Evolutionary conservation across 2,329 filamentous ascomycete species (phyloP).

Genomic region (Dactylellina drechsleri): DNA sequence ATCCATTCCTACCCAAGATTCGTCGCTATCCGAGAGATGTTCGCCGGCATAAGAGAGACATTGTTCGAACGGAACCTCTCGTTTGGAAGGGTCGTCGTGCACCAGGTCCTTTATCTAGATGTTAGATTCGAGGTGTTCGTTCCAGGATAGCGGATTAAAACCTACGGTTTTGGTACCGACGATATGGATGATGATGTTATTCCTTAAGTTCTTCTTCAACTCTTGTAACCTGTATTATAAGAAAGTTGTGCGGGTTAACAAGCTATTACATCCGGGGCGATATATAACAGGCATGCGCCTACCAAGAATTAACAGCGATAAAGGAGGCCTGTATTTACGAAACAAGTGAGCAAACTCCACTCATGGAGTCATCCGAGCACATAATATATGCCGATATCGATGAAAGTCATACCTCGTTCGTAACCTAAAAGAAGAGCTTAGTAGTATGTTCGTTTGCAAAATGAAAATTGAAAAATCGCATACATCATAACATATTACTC

Average conservation of each 20-base stretch:
- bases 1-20: constrained; percentile 79
- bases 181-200: constrained; percentile 59
- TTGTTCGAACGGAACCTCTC: constrained; percentile 90
- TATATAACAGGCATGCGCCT: background rate
- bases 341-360: background rate
- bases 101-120: constrained; percentile 73
- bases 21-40: constrained; percentile 63
- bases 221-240: constrained; percentile 57
- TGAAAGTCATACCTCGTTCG: constrained; percentile 34
- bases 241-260: background rate
- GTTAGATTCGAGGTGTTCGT: background rate
- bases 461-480: background rate
- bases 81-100: constrained; percentile 78
- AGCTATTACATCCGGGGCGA: background rate
- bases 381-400: background rate
- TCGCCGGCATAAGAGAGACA: constrained; percentile 88
- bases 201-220: constrained; percentile 59
- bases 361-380: background rate
- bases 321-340: constrained; percentile 56
- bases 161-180: constrained; percentile 79
- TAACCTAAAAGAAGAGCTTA: constrained; percentile 33
- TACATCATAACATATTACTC: constrained; percentile 59
- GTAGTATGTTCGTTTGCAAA: background rate
- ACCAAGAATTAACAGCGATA: constrained; percentile 59
- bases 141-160: background rate